Base-by-base conservation (phyloP, 176 grass and related monocot genomes). In the Musa acuminata region DNA sequence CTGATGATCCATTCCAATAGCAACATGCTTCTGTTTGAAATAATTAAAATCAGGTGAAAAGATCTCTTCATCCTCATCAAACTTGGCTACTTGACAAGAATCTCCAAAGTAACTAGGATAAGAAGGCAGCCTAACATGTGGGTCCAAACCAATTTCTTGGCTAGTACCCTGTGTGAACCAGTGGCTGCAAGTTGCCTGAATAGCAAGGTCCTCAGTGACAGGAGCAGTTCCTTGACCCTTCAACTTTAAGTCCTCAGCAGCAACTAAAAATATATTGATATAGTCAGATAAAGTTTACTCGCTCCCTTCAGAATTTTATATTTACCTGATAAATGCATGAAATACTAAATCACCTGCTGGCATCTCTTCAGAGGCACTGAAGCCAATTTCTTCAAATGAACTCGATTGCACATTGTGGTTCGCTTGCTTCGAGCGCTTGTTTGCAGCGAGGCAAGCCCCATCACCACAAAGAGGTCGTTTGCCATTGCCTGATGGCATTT, bases 1-100 rank as follows among this genome's bases (percentile, higher is more conserved):
- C 78, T 96, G 89, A 79, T 96, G 89, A 71, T 89, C 84, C 68
- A 83, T 65, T 67, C 89, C 92, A 78, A 92, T 84, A 9, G 83
- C 81, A 35, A 92, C 83, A 78, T 27, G 58, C 83, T 89, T 96
- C 82, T 77, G 78, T 67, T 57, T 51, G 11, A 72, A 58, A 27
- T 82, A 29, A 53, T 89, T 82, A 80, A 85, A 77, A 77, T 72
- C 54, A 80, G 82, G 85, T 1, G 79, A 87, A 51, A 21, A 52
- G 6, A 80, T 72, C 24, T 81, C 82, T 80, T 86, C 75, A 72
- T 64, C 72, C n/a, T 55, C 70, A 71, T 77, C 64, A 82, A 73
- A 66, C 35, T 24, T 69, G 79, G 23, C 17, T 82, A 52, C 82
- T 58, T 17, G 59, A 49, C 26, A 74, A 54, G 53, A 83, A 78